Evolutionary conservation across 1,284 basidiomycete genomes (phyloP), one percentile per base, ranked within the genome.

Genomic region (Paramarasmius palmivorus): DNA sequence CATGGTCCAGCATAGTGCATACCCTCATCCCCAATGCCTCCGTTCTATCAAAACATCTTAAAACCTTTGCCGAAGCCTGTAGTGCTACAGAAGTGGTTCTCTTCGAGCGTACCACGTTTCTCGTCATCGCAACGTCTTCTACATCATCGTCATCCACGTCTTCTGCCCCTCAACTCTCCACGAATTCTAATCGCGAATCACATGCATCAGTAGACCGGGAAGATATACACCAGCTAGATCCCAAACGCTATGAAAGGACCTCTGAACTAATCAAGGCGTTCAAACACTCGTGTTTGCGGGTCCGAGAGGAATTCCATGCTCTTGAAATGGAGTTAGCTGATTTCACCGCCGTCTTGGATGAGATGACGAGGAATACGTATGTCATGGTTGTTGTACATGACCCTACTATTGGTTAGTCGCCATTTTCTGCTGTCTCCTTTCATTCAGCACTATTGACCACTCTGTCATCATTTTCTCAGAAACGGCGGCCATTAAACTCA

Each of bases 1-100:
- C 97, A 9, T 99, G 96, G 97, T 98, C 97, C 23, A 86, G 86
- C 57, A 97, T 99, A 60, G 94, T 99, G 7, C 94, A 98, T 65
- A 94, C 93, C 9, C 82, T 98, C 58, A 97, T 99, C 53, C 97
- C 97, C 2, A 97, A 98, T 60, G 90, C 95, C 32, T 76, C 84
- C n/a, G 84, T 92, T 37, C 86, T 99, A 37, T 89, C 90, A 8
- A 84, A 81, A 54, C 94, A 98, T 64, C 81, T 99, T 6, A 82
- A 86, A 9, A 90, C 86, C 46, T 88, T 99, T 55, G 90, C 94
- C 10, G 79, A 86, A 44, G 86, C 92, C 1, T 94, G 92, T 65
- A 88, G 83, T 55, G 95, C 95, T 2, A 89, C 89, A 1, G 97
- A 99, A 70, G 93, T 95, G 49, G 89, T 99, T 56, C 83, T 98